phyloP scores from a whole-genome alignment of 176 grass and related monocot species.

The Lolium multiflorum region DNA sequence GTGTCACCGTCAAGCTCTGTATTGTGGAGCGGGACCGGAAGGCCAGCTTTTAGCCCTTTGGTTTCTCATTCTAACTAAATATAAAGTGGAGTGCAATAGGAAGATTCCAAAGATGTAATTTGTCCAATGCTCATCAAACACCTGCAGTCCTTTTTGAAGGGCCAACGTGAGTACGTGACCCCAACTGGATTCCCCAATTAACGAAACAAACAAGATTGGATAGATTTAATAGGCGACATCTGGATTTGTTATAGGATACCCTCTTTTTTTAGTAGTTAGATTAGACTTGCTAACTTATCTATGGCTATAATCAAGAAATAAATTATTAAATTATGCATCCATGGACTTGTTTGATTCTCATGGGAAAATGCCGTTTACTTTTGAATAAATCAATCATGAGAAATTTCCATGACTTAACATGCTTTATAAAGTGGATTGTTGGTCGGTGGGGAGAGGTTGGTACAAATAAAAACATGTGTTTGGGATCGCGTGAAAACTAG shows the following conservation, averaged over 20 bases:
- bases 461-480: too few species aligned
- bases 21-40: too few species aligned
- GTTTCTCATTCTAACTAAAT: too few species aligned
- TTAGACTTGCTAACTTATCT: too few species aligned
- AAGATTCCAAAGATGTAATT: slow-evolving; percentile 32
- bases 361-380: neutral
- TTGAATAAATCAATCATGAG: neutral
- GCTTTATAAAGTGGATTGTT: too few species aligned
- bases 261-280: neutral
- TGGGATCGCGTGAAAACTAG: too few species aligned
- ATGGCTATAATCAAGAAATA: neutral
- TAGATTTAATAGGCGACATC: neutral
- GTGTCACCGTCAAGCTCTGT: too few species aligned
- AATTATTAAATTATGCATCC: neutral
- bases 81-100: neutral
- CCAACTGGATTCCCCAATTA: neutral
- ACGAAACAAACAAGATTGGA: neutral
- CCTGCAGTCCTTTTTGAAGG: neutral
- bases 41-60: too few species aligned
- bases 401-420: neutral
- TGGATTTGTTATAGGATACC: neutral
- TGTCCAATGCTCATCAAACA: slow-evolving; percentile 28
- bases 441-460: too few species aligned
- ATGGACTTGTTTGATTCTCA: neutral
- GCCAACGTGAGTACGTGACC: neutral